Percentiles rank a stretch among this genome's conserved stretches.
phyloP scores from a whole-genome alignment of 2,329 filamentous ascomycete genomes.

The Colletotrichum sidae region DNA sequence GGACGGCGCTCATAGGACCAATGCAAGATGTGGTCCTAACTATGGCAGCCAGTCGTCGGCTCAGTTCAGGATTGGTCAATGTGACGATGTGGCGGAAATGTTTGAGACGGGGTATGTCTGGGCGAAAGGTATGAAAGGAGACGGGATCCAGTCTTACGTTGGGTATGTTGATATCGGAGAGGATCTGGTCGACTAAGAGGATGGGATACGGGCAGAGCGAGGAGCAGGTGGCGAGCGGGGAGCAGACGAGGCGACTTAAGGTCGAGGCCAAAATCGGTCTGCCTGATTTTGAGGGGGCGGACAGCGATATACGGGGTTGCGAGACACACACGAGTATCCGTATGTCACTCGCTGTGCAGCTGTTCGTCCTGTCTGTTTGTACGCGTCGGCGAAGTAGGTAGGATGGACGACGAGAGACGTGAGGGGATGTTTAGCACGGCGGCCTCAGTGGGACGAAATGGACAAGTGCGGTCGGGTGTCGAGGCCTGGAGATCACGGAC shows the following conservation, averaged over 20 bases:
- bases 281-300: slow-evolving; percentile 29
- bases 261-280: slow-evolving; percentile 34
- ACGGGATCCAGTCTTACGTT: slow-evolving; percentile 28
- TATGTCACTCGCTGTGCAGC: slow-evolving; percentile 2
- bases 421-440: slow-evolving; percentile 13
- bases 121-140: slow-evolving; percentile 20
- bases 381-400: slow-evolving; percentile 35
- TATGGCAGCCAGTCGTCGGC: slow-evolving; percentile 23
- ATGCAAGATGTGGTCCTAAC: slow-evolving; percentile 32
- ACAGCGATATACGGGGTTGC: slow-evolving; percentile 6
- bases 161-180: background rate
- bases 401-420: background rate
- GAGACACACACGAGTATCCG: background rate
- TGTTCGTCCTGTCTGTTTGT: slow-evolving; percentile 16
- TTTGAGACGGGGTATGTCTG: slow-evolving; percentile 24
- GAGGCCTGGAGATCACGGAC: slow-evolving; percentile 30
- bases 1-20: slow-evolving; percentile 26
- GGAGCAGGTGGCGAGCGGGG: background rate
- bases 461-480: slow-evolving; percentile 19
- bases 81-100: slow-evolving; percentile 31
- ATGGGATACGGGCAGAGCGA: slow-evolving; percentile 8
- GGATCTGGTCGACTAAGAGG: slow-evolving; percentile 3
- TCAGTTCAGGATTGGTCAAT: slow-evolving; percentile 34
- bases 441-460: slow-evolving; percentile 23
- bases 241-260: slow-evolving; percentile 34